These are phyloP conservation scores for Trypanosoma cruzi DNA, from an alignment of 208 protist genomes.

Conservation along the genomic window DNA sequence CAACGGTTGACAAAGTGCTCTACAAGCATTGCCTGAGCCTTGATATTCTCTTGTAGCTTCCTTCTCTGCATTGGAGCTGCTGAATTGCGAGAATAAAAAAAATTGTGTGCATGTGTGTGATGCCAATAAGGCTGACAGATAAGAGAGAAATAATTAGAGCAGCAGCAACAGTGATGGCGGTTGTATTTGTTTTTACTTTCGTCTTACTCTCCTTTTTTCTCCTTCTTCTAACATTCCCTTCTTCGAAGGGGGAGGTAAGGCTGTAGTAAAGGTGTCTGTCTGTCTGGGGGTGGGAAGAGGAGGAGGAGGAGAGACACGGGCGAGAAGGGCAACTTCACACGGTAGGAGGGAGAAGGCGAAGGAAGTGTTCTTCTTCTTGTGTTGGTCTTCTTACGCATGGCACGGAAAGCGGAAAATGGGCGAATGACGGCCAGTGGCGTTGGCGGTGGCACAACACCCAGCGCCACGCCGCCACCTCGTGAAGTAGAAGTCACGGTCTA, in stretches of 20 bases:
- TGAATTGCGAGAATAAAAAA: neutral
- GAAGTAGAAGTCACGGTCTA: slow-evolving; percentile 64
- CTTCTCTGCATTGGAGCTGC: neutral
- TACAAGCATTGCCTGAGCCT: slow-evolving; percentile 51
- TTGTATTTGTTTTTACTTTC: neutral
- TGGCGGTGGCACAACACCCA: neutral
- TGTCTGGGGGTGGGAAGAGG: neutral
- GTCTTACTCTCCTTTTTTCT: neutral
- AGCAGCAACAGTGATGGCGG: neutral
- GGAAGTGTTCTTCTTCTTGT: neutral
- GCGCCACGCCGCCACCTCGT: slow-evolving; percentile 10
- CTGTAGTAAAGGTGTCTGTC: neutral
- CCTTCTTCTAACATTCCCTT: neutral
- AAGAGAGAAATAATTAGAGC: neutral
- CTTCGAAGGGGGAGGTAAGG: neutral
- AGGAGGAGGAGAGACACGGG: neutral
- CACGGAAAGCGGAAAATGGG: neutral
- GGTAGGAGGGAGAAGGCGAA: neutral
- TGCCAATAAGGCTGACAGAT: neutral
- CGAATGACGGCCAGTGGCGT: neutral
- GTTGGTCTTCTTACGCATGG: neutral
- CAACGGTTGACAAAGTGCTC: slow-evolving; percentile 52
- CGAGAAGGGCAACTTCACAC: neutral
- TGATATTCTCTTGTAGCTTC: slow-evolving; percentile 12
- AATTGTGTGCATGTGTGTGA: neutral